Evolutionary conservation across 306 rosid genomes (phyloP), one percentile per base, ranked within the genome.

Genomic region (Lotus japonicus): DNA sequence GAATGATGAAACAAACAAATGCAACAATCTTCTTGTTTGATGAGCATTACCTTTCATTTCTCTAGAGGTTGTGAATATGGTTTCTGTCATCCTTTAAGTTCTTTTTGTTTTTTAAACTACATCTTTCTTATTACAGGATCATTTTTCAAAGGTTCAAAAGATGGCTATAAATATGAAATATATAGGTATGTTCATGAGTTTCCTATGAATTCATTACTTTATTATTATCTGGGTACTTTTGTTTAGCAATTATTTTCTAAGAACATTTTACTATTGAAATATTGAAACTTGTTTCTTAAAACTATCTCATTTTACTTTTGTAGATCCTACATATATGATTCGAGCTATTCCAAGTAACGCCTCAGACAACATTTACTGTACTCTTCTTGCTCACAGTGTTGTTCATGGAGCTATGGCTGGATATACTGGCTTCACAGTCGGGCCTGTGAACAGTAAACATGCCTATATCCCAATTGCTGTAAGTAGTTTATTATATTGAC

Each of bases 341-440:
- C 90, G 97, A 75, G 98, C 98, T 36, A 79, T 94, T 77, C 98
- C 98, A 52, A 94, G 98, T 81, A 94, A 85, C 81, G 97, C 98
- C 62, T 88, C 95, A 0, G 98, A 94, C 87, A 94, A 88, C 75
- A 68, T 94, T 68, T 90, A 88, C 84, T 88, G 98, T 81, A 94
- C 97, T 14, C 98, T 94, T 77, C 97, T 94, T 78, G 98, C 97
- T 66, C 98, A 94, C 9, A 68, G 98, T 66, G 96, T 90, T 79
- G 90, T 94, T 56, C 98, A 90, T 69, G 98, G 96, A 62, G 96
- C 96, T 79, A 94, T 90, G 98, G 97, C 97, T 21, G 98, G 98
- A 56, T 94, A 74, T 78, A 86, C 89, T 36, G 97, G 97, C 59
- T 94, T 94, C 82, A 94, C 97, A 0, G 86, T 94, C 2, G 95